Conservation (phyloP, 1,284 basidiomycete species). For the Pisolithus thermaeus region DNA sequence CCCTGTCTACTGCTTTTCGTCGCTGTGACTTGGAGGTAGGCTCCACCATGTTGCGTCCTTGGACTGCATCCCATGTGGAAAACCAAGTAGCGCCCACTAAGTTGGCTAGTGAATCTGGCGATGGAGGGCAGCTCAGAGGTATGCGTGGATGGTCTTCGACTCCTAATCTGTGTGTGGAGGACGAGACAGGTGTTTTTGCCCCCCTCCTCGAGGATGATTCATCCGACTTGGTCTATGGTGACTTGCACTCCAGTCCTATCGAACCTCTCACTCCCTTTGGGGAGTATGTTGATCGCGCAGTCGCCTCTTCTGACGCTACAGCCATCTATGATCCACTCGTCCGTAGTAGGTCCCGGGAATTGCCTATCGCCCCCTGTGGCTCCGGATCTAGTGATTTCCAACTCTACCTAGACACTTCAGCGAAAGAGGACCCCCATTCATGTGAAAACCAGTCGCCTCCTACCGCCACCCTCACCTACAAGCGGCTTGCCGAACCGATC, state of each 20-base stretch:
- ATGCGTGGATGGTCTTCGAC: slow-evolving; percentile 16
- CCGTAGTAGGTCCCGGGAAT: slow-evolving; percentile 16
- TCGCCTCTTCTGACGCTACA: slow-evolving; percentile 38
- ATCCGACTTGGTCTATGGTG: slow-evolving; percentile 46
- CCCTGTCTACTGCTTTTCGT: slow-evolving; percentile 42
- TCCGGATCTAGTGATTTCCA: slow-evolving; percentile 10
- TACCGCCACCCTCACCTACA: slow-evolving; percentile 53
- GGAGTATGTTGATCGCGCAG: slow-evolving; percentile 65
- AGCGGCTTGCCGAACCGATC: slow-evolving; percentile 66
- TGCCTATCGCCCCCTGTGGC: slow-evolving; percentile 14
- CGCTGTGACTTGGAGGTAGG: slow-evolving; percentile 16
- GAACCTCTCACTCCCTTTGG: slow-evolving; percentile 71
- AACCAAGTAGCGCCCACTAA: slow-evolving; percentile 43
- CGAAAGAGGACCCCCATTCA: slow-evolving; percentile 13
- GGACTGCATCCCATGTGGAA: slow-evolving; percentile 8
- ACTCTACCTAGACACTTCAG: slow-evolving; percentile 10
- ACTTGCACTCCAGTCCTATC: slow-evolving; percentile 58
- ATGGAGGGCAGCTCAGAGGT: slow-evolving; percentile 4
- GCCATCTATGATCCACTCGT: slow-evolving; percentile 16
- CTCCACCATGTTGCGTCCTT: slow-evolving; percentile 2
- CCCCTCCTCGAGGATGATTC: slow-evolving; percentile 64
- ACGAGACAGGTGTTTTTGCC: slow-evolving; percentile 49
- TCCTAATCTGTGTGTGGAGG: slow-evolving; percentile 16
- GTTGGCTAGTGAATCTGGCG: slow-evolving; percentile 7
- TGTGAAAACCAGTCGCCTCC: slow-evolving; percentile 30